Conservation (phyloP, 2,329 filamentous ascomycete species). For the Epichloe sp. region DNA sequence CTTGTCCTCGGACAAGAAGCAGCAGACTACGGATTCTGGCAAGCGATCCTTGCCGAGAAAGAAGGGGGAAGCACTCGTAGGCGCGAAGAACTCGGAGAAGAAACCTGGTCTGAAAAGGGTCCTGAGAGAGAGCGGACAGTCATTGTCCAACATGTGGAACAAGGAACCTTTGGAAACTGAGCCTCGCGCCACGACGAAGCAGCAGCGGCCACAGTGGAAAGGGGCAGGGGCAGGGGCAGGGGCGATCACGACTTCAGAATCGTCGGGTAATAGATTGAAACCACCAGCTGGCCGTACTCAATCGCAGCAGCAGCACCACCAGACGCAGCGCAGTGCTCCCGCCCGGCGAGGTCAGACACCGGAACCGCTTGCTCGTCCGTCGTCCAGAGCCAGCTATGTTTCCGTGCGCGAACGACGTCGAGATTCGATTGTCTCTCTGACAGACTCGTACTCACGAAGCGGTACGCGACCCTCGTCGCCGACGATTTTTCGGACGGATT, state of each 20-base stretch:
- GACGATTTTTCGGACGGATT: slow-evolving; percentile 15
- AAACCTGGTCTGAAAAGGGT: slow-evolving; percentile 27
- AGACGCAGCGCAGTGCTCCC: not conserved
- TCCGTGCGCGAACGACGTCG: slow-evolving; percentile 37
- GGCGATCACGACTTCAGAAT: slow-evolving; percentile 1
- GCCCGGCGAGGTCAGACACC: slow-evolving; percentile 10
- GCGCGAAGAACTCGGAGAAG: slow-evolving; percentile 12
- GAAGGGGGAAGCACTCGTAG: slow-evolving; percentile 12
- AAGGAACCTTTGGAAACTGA: slow-evolving; percentile 27
- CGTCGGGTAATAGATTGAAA: slow-evolving; percentile 1
- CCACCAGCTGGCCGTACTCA: slow-evolving; percentile 4
- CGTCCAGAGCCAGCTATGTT: slow-evolving; percentile 35
- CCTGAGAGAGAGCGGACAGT: slow-evolving; percentile 35
- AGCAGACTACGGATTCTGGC: not conserved
- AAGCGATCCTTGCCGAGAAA: slow-evolving; percentile 15
- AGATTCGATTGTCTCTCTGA: slow-evolving; percentile 42
- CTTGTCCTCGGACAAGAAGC: slow-evolving; percentile 7
- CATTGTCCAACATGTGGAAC: slow-evolving; percentile 34
- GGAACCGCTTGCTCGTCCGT: slow-evolving; percentile 22
- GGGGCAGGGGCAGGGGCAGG: slow-evolving; percentile 7
- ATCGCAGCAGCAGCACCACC: slow-evolving; percentile 4
- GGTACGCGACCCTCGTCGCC: slow-evolving; percentile 33
- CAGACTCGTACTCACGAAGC: slow-evolving; percentile 40
- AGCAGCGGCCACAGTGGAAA: slow-evolving; percentile 15
- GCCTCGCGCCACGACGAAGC: slow-evolving; percentile 8